Conservation (phyloP, 345 rosid species). For the Eucalyptus curtisii region DNA sequence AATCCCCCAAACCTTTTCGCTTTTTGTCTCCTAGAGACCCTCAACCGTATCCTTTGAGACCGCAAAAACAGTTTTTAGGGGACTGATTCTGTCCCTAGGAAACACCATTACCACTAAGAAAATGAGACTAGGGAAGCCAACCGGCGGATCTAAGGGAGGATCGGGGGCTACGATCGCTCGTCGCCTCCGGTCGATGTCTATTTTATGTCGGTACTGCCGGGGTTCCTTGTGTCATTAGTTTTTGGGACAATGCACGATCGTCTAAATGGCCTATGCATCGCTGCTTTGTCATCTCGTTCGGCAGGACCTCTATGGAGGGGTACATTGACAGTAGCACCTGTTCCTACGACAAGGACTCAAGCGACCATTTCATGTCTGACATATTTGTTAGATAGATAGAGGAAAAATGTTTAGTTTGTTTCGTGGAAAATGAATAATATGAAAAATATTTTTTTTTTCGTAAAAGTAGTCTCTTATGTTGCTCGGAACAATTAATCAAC, state of each 20-base stretch:
- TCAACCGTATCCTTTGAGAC: not conserved
- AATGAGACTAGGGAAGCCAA: not conserved
- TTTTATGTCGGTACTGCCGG: not conserved
- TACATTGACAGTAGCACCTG: not conserved
- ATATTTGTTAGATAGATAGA: accelerated
- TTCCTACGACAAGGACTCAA: not conserved
- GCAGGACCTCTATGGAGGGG: not conserved
- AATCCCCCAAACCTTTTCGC: not conserved
- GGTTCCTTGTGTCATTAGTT: not conserved
- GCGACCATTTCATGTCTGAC: not conserved
- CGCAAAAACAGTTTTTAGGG: not conserved
- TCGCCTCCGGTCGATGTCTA: not conserved
- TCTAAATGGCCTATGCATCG: not conserved
- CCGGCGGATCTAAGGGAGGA: not conserved
- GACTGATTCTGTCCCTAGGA: not conserved
- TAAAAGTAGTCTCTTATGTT: no score
- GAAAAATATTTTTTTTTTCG: no score
- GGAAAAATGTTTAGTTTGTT: accelerated
- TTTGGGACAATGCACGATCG: not conserved
- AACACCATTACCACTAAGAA: not conserved
- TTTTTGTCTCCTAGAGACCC: not conserved
- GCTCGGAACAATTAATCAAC: no score
- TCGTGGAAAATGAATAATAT: accelerated
- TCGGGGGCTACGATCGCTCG: not conserved
- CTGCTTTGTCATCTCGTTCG: not conserved